Evolutionary conservation across 108 stramenopile genomes (phyloP), one percentile per base, ranked within the genome.

Genomic region (Cyclotella kingstonii): DNA sequence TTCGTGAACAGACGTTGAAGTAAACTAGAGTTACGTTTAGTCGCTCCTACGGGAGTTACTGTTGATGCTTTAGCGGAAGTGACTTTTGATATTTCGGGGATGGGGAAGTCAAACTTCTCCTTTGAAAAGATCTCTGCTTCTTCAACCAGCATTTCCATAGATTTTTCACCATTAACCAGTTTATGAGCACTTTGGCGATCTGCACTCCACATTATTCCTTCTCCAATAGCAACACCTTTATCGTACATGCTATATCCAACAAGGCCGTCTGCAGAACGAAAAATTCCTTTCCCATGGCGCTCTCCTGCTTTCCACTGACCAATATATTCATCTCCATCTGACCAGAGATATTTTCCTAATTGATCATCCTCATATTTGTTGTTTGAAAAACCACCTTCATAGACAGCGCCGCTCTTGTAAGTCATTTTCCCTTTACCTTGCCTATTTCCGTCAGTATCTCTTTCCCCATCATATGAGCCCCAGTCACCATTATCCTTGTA

Each of bases 351-450:
- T 6, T 23, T 54, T 29, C 69, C 69, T 4, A 25, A 49, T 42
- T 47, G 42, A 1, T 66, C 54, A 15, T 60, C 60, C 17, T 70
- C 38, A 42, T 47, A 70, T 41, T 61, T 62, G 31, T 70, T 43
- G 30, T 55, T 29, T n/a, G 46, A 29, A 33, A 70, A 61, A 28
- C 12, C 2, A 23, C 69, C 69, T 34, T 70, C 60, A 51, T 70
- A 70, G 22, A 11, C n/a, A 28, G 33, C 42, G 12, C 69, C 60
- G 23, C 28, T 27, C 27, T 36, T 12, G 29, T 70, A 70, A n/a
- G 60, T 61, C 60, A 70, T 70, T 38, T 41, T 61, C 25, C 69
- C 69, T 39, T n/a, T 53, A 5, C 69, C 69, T 4, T 36, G 27
- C 21, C 69, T 41, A 2, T 70, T 53, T 0, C 69, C 69, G 11